Base-by-base conservation (phyloP, 768 basidiomycete species). In the Floccularia luteovirens region DNA sequence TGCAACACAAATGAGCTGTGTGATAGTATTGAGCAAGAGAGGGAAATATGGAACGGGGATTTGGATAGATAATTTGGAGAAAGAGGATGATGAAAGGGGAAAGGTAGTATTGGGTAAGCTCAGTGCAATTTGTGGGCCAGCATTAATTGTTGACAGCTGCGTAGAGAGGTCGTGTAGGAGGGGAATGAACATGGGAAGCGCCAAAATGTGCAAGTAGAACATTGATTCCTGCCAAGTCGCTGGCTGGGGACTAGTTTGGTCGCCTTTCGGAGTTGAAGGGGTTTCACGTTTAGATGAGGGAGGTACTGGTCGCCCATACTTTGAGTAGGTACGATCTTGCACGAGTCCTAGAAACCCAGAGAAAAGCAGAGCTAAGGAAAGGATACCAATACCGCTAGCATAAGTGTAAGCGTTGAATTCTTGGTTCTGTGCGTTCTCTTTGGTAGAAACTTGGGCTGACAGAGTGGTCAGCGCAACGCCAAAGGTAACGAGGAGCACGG, bases 141-240 rank as follows among this genome's bases (percentile, higher is more conserved):
- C 49, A 36, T 63, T 67, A 21, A 82, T 54, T 0, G 58, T 46
- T 2, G 50, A 42, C 19, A 77, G 54, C 48, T 83, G 82, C 0
- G 53, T 41, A 5, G 50, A 31, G 42, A 90, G 64, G 51, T 74
- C 75, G 14, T 63, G 50, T 1, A 76, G 62, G 27, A 86, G 63
- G 41, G 76, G 75, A 43, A 72, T 44, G 63, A 91, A 90, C 68
- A 90, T 70, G 4, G 87, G 89, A 10, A 91, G 68, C 10, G 80
- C 75, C 39, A 90, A 74, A 51, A 82, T 77, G 59, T 91, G 89
- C 16, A 88, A 70, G 63, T 91, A 97, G 64, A 94, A 97, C 75
- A 97, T 79, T 36, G 78, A 82, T 61, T 96, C 92, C 52, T 84
- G 77, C 92, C 92, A 96, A 11, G 48, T 7, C 7, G 23, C 36